Evolutionary conservation across 2,329 filamentous ascomycete species (phyloP).

Genomic region (Ophiostoma australiae): DNA sequence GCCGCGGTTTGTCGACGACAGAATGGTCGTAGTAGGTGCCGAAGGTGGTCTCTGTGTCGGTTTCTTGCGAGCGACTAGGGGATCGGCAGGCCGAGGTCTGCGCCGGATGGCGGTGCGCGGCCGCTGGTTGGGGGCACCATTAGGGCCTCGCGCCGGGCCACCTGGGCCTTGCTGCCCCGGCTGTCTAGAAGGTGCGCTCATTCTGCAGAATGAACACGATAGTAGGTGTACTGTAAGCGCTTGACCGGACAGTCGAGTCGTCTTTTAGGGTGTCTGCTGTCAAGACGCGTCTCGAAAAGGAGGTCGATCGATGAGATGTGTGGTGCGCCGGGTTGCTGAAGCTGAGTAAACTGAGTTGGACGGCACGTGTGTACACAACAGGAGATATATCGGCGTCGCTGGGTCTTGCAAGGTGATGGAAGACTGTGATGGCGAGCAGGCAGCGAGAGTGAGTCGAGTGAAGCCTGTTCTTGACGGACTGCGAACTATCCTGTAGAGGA

Average conservation of each 20-base stretch:
- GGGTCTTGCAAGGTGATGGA: conserved; percentile 4
- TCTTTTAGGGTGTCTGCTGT: neutral
- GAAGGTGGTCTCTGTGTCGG: conserved; percentile 38
- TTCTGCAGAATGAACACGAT: conserved; percentile 30
- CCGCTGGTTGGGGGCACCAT: conserved; percentile 31
- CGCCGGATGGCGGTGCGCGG: conserved; percentile 36
- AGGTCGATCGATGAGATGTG: neutral
- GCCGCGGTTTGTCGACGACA: conserved; percentile 23
- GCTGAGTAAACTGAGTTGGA: neutral
- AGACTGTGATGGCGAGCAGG: neutral
- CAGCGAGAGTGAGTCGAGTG: neutral
- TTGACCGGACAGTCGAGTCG: neutral
- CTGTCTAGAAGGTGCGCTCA: conserved; percentile 40
- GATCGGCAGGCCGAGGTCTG: conserved; percentile 52
- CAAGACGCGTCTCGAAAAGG: conserved; percentile 5
- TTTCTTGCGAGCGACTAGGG: conserved; percentile 59
- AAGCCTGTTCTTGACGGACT: neutral
- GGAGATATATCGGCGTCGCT: neutral
- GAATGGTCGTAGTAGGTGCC: conserved; percentile 21
- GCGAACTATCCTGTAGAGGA: conserved; percentile 10
- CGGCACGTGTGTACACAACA: neutral
- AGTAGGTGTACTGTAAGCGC: neutral
- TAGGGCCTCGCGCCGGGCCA: conserved; percentile 29
- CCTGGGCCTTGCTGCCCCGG: conserved; percentile 29
- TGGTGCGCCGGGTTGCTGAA: neutral